Evolutionary conservation across 164 flowering plant species (phyloP).

Genomic region (Warburgia ugandensis): DNA sequence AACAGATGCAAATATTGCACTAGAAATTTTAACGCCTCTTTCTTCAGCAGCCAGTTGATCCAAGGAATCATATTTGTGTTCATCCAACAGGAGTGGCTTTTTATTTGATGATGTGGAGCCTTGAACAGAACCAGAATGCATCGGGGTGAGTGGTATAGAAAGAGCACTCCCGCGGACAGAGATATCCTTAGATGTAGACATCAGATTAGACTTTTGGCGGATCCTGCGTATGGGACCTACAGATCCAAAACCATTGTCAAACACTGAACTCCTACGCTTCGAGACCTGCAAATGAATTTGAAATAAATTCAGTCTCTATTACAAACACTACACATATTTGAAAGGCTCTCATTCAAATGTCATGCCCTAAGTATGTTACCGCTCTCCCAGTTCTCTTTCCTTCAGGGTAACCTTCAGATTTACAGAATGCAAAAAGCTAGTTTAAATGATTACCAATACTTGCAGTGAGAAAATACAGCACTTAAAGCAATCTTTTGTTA

Average conservation of each 20-base stretch:
- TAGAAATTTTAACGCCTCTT: slow-evolving; percentile 17
- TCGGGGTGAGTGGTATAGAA: slow-evolving; percentile 15
- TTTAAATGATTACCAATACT: neutral
- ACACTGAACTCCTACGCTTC: slow-evolving; percentile 67
- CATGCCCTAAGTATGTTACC: neutral
- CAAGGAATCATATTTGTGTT: slow-evolving; percentile 14
- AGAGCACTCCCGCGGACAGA: slow-evolving; percentile 20
- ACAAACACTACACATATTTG: neutral
- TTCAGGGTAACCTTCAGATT: no score
- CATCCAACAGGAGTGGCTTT: slow-evolving; percentile 14
- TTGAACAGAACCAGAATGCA: slow-evolving; percentile 20
- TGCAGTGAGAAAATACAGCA: neutral
- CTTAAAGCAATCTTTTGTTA: no score
- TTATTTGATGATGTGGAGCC: slow-evolving; percentile 9
- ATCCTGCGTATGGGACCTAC: slow-evolving; percentile 77
- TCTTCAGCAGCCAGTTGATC: slow-evolving; percentile 17
- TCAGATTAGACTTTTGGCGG: slow-evolving; percentile 66
- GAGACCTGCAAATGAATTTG: slow-evolving; percentile 30
- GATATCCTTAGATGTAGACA: slow-evolving; percentile 30
- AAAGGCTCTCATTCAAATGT: neutral
- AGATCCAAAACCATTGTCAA: slow-evolving; percentile 74
- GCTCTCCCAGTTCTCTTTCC: no score
- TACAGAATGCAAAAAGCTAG: neutral
- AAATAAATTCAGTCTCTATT: slow-evolving; percentile 5
- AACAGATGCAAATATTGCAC: slow-evolving; percentile 33